These are phyloP conservation scores for Cryptococcus sp. DNA, from an alignment of 1,284 basidiomycete species.

Conservation along the genomic window DNA sequence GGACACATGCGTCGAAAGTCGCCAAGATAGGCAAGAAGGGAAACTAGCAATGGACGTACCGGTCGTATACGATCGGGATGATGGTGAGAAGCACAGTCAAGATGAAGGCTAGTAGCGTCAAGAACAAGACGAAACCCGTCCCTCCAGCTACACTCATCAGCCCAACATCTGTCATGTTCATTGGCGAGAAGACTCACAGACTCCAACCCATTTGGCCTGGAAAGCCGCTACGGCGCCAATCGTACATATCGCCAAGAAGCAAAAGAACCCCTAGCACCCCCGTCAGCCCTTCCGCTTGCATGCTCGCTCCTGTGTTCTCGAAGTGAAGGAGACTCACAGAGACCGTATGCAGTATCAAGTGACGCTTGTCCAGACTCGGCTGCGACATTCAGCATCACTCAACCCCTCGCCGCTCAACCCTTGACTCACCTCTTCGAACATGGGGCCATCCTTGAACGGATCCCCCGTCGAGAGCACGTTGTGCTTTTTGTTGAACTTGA, in stretches of 20 bases:
- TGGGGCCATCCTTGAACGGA: conserved; percentile 32
- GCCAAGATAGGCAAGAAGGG: too few relatives aligned
- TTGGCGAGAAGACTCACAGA: conserved; percentile 58
- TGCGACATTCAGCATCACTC: conserved; percentile 3
- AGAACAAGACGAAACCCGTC: conserved; percentile 74
- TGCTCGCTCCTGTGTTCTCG: background rate
- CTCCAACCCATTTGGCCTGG: conserved; percentile 77
- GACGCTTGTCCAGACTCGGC: conserved; percentile 20
- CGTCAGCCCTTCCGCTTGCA: background rate
- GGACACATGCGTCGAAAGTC: too few relatives aligned
- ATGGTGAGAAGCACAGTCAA: conserved; percentile 65
- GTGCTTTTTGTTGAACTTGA: conserved; percentile 20
- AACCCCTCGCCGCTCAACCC: background rate
- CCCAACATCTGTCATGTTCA: background rate
- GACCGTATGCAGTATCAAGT: conserved; percentile 22
- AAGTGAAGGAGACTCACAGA: conserved; percentile 13
- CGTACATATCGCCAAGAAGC: conserved; percentile 80
- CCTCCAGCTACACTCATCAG: conserved; percentile 60
- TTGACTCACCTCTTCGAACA: conserved; percentile 26
- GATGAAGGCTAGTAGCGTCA: conserved; percentile 66
- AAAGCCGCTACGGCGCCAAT: conserved; percentile 79
- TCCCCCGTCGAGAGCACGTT: conserved; percentile 21
- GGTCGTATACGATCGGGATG: conserved; percentile 76
- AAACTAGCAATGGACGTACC: conserved; percentile 45
- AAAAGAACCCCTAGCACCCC: conserved; percentile 72